Conservation (phyloP, 208 protist species). For the Kentomonas sorsogonicus region DNA sequence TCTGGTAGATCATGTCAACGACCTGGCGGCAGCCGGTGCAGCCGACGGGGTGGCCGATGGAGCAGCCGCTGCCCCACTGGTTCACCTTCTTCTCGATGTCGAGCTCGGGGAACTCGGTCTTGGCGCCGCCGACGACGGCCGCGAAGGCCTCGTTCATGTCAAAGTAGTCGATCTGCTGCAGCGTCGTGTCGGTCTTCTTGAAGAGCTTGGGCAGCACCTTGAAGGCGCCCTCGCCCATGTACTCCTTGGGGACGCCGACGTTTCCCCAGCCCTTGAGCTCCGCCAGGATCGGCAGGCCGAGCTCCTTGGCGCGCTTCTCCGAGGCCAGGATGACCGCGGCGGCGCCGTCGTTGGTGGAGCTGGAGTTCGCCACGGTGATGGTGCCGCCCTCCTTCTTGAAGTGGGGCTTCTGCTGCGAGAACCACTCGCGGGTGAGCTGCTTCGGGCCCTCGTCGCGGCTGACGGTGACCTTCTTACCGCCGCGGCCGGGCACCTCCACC, state of each 20-base stretch:
- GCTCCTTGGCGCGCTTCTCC: conserved; percentile 63
- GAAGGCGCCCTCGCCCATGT: conserved; percentile 90
- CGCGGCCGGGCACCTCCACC: conserved; percentile 59
- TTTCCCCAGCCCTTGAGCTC: conserved; percentile 85
- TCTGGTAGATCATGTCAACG: conserved; percentile 70
- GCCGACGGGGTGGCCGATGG: conserved; percentile 94
- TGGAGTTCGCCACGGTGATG: conserved; percentile 91
- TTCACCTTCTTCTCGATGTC: conserved; percentile 86
- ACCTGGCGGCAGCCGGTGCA: conserved; percentile 88
- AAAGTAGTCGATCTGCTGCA: conserved; percentile 81
- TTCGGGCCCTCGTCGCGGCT: conserved; percentile 83
- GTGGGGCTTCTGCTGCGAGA: conserved; percentile 75
- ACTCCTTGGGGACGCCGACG: conserved; percentile 80
- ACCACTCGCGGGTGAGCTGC: conserved; percentile 83
- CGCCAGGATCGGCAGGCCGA: conserved; percentile 80
- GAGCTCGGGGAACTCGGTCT: conserved; percentile 75
- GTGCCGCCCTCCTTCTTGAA: conserved; percentile 88
- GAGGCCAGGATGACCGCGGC: conserved; percentile 80
- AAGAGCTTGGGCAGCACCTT: conserved; percentile 84
- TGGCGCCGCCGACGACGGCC: conserved; percentile 88
- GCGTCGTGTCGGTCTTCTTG: conserved; percentile 30
- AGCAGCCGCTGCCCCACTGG: conserved; percentile 92
- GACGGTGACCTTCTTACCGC: conserved; percentile 38
- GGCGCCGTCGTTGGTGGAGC: conserved; percentile 88
- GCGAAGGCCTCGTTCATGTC: conserved; percentile 98